Evolutionary conservation across 768 basidiomycete species (phyloP).

Genomic region (Boletus tomentosulus): DNA sequence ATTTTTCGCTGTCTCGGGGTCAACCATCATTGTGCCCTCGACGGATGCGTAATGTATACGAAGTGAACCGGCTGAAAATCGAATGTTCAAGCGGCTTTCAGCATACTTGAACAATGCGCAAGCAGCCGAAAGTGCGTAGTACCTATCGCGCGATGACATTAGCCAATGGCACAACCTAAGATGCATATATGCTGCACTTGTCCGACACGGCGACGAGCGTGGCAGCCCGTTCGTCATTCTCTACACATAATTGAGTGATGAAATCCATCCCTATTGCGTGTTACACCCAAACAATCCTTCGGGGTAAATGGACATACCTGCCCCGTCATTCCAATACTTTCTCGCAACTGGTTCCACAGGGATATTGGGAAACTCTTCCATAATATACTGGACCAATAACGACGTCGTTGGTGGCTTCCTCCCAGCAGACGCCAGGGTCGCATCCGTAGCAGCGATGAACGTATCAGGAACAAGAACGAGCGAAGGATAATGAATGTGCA

Average conservation of each 20-base stretch:
- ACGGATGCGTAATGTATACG: slow-evolving; percentile 73
- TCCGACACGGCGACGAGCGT: slow-evolving; percentile 74
- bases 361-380: slow-evolving; percentile 67
- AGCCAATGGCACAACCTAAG: not conserved
- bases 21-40: slow-evolving; percentile 94
- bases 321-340: slow-evolving; percentile 82
- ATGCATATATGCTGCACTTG: slow-evolving; percentile 56
- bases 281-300: not conserved
- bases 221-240: slow-evolving; percentile 78
- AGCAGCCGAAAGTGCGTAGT: slow-evolving; percentile 82
- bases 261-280: slow-evolving; percentile 64
- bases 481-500: slow-evolving; percentile 70
- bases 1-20: slow-evolving; percentile 82
- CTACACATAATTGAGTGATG: slow-evolving; percentile 68
- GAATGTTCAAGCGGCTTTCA: slow-evolving; percentile 62
- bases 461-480: slow-evolving; percentile 81
- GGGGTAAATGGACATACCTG: slow-evolving; percentile 41
- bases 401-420: slow-evolving; percentile 49
- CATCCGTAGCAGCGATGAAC: slow-evolving; percentile 59
- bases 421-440: slow-evolving; percentile 38
- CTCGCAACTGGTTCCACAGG: slow-evolving; percentile 68
- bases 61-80: slow-evolving; percentile 66
- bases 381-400: slow-evolving; percentile 66
- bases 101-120: slow-evolving; percentile 86
- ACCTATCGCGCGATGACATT: slow-evolving; percentile 43